These are phyloP conservation scores for Raphanus sativus DNA, from an alignment of 345 rosid species.

Conservation along the genomic window DNA sequence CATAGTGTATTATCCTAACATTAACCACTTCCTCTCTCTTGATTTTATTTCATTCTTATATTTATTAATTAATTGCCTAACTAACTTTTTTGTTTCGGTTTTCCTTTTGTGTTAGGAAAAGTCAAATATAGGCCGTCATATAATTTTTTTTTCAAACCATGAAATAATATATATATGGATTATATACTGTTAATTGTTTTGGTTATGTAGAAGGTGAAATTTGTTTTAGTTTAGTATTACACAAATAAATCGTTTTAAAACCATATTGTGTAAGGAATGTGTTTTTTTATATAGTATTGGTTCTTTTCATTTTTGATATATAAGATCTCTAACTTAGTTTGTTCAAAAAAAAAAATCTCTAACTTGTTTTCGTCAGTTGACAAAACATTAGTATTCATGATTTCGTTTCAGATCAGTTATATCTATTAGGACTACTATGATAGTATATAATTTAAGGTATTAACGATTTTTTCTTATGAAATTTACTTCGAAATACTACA, in stretches of 20 bases:
- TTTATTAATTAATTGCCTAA: conserved; percentile 12
- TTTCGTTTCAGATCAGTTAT: not conserved
- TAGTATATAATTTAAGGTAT: not conserved
- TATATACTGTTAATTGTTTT: not conserved
- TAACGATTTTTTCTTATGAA: not conserved
- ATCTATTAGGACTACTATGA: not conserved
- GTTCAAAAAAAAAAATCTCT: no score
- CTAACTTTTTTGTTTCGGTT: conserved; percentile 9
- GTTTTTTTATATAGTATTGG: not conserved
- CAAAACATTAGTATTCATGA: no score
- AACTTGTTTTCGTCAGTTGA: not conserved
- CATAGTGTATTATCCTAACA: conserved; percentile 34
- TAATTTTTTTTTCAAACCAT: conserved; percentile 6
- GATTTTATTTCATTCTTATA: not conserved
- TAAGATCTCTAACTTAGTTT: not conserved
- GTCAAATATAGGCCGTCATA: conserved; percentile 34
- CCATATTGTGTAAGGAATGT: not conserved
- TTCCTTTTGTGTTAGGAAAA: conserved; percentile 1
- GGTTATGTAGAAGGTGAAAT: not conserved
- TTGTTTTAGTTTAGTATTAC: not conserved
- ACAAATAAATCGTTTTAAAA: not conserved
- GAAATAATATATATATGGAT: not conserved
- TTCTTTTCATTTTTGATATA: not conserved
- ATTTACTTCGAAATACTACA: not conserved
- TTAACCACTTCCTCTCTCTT: conserved; percentile 22